A percentile compares a stretch with the other conserved stretches of the same genome.
Conservation (phyloP, 176 grass and related monocot genomes). For the Urochloa ruziziensis region DNA sequence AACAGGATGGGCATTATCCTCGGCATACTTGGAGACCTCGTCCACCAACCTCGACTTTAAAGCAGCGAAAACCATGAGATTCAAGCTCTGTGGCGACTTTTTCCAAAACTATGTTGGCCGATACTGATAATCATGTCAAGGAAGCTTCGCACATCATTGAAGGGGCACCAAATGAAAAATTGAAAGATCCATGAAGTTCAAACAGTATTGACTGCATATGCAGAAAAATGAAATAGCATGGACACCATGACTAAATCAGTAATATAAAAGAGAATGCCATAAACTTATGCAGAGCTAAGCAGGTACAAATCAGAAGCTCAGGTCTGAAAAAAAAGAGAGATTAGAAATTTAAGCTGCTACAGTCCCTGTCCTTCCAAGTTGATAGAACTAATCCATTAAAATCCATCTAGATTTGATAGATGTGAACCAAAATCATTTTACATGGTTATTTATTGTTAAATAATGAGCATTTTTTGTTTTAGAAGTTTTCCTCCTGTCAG, state of each 20-base stretch:
- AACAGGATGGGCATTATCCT: constrained; percentile 9
- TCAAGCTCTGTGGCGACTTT: constrained; percentile 68
- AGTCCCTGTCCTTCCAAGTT: not conserved
- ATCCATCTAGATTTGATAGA: constrained; percentile 1
- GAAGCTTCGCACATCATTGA: constrained; percentile 9
- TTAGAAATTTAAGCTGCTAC: not conserved
- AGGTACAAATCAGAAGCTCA: not conserved
- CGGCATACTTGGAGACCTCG: constrained; percentile 59
- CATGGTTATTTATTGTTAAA: not conserved
- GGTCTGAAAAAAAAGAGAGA: not conserved
- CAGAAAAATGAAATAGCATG: not conserved
- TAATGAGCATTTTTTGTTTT: not conserved
- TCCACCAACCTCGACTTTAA: constrained; percentile 78
- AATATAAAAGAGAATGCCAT: not conserved
- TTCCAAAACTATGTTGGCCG: constrained; percentile 40
- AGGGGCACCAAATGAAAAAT: not conserved
- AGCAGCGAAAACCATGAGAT: constrained; percentile 64
- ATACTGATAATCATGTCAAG: constrained; percentile 63
- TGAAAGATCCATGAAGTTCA: not conserved
- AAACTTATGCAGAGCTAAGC: not conserved
- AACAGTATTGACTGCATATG: not conserved
- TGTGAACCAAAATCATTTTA: not conserved
- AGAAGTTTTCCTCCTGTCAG: not conserved
- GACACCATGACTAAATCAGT: not conserved
- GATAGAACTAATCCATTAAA: not conserved